Evolutionary conservation across 805 yeast species (phyloP).

Genomic region (Schwanniomyces pseudopolymorphus): DNA sequence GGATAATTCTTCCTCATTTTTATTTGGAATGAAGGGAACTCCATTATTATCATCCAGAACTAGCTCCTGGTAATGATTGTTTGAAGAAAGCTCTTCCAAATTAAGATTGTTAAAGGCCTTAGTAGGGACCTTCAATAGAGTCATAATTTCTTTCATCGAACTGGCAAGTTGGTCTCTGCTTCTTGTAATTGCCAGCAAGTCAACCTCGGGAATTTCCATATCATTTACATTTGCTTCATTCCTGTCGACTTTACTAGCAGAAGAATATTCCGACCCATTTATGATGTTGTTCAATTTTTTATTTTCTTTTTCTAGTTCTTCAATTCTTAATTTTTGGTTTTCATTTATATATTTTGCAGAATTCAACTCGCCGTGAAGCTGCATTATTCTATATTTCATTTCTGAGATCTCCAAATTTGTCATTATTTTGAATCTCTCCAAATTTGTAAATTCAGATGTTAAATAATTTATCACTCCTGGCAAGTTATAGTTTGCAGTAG

Average conservation of each 20-base stretch:
- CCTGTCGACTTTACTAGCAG: not conserved
- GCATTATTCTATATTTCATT: constrained; percentile 50
- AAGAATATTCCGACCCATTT: not conserved
- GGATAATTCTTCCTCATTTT: not conserved
- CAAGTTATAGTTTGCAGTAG: constrained; percentile 42
- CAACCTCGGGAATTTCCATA: constrained; percentile 30
- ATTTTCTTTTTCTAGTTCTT: constrained; percentile 34
- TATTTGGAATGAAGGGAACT: not conserved
- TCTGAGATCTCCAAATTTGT: constrained; percentile 53
- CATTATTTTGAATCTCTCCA: constrained; percentile 44
- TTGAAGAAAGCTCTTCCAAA: not conserved
- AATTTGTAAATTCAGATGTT: constrained; percentile 56
- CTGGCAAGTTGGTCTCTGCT: constrained; percentile 32
- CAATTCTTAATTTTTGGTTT: constrained; percentile 38
- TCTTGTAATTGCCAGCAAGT: constrained; percentile 29
- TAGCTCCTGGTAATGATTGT: not conserved
- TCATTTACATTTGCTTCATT: not conserved
- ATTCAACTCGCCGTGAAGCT: constrained; percentile 53
- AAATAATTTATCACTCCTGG: constrained; percentile 62
- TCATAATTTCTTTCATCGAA: constrained; percentile 36
- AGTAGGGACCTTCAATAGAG: constrained; percentile 30
- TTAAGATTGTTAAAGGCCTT: constrained; percentile 4
- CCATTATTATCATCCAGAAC: not conserved
- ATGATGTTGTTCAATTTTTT: constrained; percentile 2
- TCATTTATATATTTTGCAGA: constrained; percentile 41